Conservation (phyloP, 2,329 filamentous ascomycete genomes). For the Leptographium radiaticola region DNA sequence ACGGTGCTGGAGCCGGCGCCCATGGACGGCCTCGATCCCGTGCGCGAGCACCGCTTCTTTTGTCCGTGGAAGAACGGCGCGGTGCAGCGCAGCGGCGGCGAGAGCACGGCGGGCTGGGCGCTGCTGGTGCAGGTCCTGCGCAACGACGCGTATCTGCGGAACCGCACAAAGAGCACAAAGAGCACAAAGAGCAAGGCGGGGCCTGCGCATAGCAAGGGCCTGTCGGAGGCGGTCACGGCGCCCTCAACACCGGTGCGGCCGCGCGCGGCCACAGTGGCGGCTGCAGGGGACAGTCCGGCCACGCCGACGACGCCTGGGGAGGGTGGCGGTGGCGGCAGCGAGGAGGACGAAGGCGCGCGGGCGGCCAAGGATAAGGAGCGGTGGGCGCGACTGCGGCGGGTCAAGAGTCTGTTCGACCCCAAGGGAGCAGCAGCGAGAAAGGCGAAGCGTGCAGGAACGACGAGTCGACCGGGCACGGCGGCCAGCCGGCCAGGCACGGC, state of each 20-base stretch:
- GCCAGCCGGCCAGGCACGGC: neutral
- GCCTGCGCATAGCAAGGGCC: neutral
- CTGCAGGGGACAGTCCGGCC: neutral
- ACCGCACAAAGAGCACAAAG: slow-evolving; percentile 6
- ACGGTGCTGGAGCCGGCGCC: slow-evolving; percentile 42
- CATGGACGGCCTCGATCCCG: slow-evolving; percentile 54
- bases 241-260: slow-evolving; percentile 6
- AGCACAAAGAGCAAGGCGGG: slow-evolving; percentile 10
- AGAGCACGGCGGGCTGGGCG: slow-evolving; percentile 39
- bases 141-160: slow-evolving; percentile 44
- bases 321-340: slow-evolving; percentile 20
- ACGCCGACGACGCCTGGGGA: slow-evolving; percentile 11
- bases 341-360: slow-evolving; percentile 31
- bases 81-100: slow-evolving; percentile 39
- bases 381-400: slow-evolving; percentile 56
- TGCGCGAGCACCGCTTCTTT: slow-evolving; percentile 67
- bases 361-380: slow-evolving; percentile 56
- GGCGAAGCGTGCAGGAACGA: slow-evolving; percentile 17
- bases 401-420: slow-evolving; percentile 58
- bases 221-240: slow-evolving; percentile 10
- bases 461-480: neutral
- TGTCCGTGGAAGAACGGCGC: slow-evolving; percentile 63
- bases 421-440: slow-evolving; percentile 41
- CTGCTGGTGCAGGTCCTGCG: slow-evolving; percentile 39
- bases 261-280: neutral